phyloP scores from a whole-genome alignment of 1,284 basidiomycete species.

The Farysia itapuensis region DNA sequence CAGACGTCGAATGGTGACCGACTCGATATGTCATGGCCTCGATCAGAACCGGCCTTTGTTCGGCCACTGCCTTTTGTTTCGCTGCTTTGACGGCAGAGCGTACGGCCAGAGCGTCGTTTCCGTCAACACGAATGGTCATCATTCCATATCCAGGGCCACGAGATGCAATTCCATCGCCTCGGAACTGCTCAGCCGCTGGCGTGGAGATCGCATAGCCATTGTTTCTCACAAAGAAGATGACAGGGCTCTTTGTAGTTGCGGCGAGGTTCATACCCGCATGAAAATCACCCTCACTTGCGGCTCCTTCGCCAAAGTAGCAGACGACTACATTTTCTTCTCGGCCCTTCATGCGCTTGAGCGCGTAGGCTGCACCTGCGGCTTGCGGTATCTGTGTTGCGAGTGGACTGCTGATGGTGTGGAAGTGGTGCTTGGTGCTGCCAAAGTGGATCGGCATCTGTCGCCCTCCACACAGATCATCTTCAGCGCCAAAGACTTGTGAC shows the following conservation, averaged over 20 bases:
- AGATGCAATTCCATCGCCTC: constrained; percentile 63
- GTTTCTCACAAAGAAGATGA: constrained; percentile 66
- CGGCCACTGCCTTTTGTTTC: constrained; percentile 72
- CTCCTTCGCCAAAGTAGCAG: constrained; percentile 82
- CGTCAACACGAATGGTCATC: constrained; percentile 70
- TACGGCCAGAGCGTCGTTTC: constrained; percentile 89
- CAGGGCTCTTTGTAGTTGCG: constrained; percentile 43
- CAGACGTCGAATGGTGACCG: constrained; percentile 92
- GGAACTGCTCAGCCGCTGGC: constrained; percentile 81
- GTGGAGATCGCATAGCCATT: constrained; percentile 95
- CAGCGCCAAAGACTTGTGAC: constrained; percentile 50
- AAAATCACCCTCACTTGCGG: constrained; percentile 66
- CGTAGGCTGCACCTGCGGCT: constrained; percentile 88
- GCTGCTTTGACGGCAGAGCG: constrained; percentile 79
- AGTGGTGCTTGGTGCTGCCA: constrained; percentile 78
- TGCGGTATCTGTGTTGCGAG: constrained; percentile 95
- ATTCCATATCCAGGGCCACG: constrained; percentile 92
- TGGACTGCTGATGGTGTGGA: constrained; percentile 90
- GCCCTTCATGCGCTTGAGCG: constrained; percentile 75
- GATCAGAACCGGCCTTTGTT: constrained; percentile 75
- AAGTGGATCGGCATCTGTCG: constrained; percentile 68
- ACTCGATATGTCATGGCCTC: constrained; percentile 69
- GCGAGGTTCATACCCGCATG: constrained; percentile 64
- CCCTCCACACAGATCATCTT: constrained; percentile 41
- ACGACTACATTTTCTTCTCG: constrained; percentile 70